phyloP scores from a whole-genome alignment of 352 stramenopile species.

The Pythium angustatum region DNA sequence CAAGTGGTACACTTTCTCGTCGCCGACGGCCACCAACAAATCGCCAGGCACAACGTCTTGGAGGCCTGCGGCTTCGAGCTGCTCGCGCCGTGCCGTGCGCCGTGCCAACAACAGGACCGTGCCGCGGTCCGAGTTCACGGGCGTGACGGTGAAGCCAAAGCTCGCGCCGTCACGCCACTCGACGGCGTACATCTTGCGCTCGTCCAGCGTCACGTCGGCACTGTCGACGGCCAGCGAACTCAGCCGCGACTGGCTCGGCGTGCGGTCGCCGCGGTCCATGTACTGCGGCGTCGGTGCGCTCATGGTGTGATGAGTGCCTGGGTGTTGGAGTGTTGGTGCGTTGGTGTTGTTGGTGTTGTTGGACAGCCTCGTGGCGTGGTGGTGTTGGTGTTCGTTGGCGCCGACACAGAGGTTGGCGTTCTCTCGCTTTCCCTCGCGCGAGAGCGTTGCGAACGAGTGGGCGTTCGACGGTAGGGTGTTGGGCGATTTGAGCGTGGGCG shows the following conservation, averaged over 20 bases:
- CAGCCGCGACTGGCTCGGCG: slow-evolving; percentile 13
- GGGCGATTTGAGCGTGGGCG: background rate
- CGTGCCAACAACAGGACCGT: slow-evolving; percentile 62
- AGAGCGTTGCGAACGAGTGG: background rate
- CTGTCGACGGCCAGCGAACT: slow-evolving; percentile 17
- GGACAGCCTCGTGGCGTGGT: background rate
- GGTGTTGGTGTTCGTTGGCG: slow-evolving; percentile 1
- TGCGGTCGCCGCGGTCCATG: slow-evolving; percentile 9
- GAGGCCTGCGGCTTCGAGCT: slow-evolving; percentile 45
- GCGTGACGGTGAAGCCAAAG: slow-evolving; percentile 75
- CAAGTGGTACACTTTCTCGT: slow-evolving; percentile 78
- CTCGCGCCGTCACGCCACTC: slow-evolving; percentile 58
- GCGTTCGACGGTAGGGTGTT: background rate
- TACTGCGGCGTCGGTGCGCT: slow-evolving; percentile 11
- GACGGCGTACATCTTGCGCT: slow-evolving; percentile 78
- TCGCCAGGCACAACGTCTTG: slow-evolving; percentile 75
- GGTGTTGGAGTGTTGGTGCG: background rate
- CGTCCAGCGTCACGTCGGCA: slow-evolving; percentile 52
- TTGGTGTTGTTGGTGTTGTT: background rate
- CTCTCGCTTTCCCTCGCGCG: too few species aligned
- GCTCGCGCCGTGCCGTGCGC: slow-evolving; percentile 40
- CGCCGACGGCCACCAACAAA: slow-evolving; percentile 72
- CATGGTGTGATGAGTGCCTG: background rate
- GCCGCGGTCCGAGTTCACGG: slow-evolving; percentile 67
- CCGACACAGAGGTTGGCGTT: background rate